phyloP scores from a whole-genome alignment of 768 basidiomycete genomes.

The Suillus plorans region DNA sequence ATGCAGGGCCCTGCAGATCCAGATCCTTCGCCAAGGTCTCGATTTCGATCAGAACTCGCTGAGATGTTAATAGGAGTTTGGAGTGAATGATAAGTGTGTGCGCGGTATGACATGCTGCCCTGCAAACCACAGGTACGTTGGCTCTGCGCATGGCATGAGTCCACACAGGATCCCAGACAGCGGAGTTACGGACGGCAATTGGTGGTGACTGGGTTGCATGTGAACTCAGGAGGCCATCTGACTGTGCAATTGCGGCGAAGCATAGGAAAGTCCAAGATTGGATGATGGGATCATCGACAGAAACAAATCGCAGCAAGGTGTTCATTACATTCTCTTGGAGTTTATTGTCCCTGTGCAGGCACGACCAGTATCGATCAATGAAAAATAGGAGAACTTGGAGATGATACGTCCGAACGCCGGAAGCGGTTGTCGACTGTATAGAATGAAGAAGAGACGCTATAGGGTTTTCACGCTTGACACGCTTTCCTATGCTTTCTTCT shows the following conservation, averaged over 20 bases:
- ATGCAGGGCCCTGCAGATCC: constrained; percentile 86
- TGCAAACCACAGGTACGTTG: constrained; percentile 65
- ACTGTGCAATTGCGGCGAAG: constrained; percentile 67
- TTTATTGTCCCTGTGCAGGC: constrained; percentile 56
- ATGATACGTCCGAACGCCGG: constrained; percentile 44
- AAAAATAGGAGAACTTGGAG: constrained; percentile 85
- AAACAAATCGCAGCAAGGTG: constrained; percentile 58
- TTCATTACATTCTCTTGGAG: constrained; percentile 58
- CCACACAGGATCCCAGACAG: constrained; percentile 85
- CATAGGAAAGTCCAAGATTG: constrained; percentile 89
- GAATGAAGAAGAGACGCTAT: constrained; percentile 52
- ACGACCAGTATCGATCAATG: constrained; percentile 73
- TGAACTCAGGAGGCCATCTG: constrained; percentile 32
- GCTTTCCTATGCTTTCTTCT: constrained; percentile 43
- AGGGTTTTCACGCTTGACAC: constrained; percentile 57
- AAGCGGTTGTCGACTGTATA: constrained; percentile 36
- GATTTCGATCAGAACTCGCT: constrained; percentile 67
- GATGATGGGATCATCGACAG: constrained; percentile 58
- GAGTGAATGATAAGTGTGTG: constrained; percentile 50
- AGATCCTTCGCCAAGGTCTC: constrained; percentile 80
- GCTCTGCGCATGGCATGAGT: constrained; percentile 75
- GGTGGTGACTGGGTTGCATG: constrained; percentile 7
- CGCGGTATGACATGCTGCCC: constrained; percentile 77
- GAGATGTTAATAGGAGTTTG: constrained; percentile 47
- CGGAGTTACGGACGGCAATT: constrained; percentile 15